phyloP scores from a whole-genome alignment of 139 green algal species.

The Desmodesmus armatus region DNA sequence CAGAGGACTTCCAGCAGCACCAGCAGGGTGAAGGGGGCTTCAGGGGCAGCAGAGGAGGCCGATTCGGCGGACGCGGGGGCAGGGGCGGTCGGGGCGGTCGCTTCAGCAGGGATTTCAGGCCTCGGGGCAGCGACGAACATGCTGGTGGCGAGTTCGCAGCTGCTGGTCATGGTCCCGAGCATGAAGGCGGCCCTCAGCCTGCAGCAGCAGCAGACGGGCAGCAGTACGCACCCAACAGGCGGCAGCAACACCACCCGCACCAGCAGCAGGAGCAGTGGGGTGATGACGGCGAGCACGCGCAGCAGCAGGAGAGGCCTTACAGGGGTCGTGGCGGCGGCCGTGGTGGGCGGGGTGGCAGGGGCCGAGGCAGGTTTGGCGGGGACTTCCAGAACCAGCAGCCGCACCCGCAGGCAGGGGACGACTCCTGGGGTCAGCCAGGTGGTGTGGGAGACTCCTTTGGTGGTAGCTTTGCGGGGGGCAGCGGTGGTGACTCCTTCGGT shows the following conservation, averaged over 20 bases:
- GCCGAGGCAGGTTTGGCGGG: neutral
- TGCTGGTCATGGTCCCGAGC: neutral
- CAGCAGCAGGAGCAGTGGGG: constrained; percentile 3
- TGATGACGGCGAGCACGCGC: neutral
- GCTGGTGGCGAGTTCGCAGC: neutral
- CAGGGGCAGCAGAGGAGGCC: constrained; percentile 9
- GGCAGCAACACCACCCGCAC: neutral
- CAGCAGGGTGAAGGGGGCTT: neutral
- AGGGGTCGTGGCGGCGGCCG: neutral
- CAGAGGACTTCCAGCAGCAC: neutral
- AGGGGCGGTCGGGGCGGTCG: too few relatives aligned
- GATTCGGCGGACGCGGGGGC: neutral
- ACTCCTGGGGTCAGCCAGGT: too few relatives aligned
- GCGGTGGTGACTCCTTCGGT: neutral
- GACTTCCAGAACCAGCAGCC: neutral
- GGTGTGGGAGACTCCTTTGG: neutral
- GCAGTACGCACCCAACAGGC: too few relatives aligned
- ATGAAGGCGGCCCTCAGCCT: too few relatives aligned
- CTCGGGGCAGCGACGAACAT: neutral
- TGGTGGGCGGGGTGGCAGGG: neutral
- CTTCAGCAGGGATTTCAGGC: neutral
- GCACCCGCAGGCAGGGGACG: neutral
- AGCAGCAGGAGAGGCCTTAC: neutral
- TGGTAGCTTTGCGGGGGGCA: neutral
- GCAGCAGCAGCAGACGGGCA: too few relatives aligned